A percentile compares a stretch with the other conserved stretches of the same genome.
These are phyloP conservation scores for Clonostachys rosea DNA, from an alignment of 2,329 filamentous ascomycete species.

Conservation along the genomic window DNA sequence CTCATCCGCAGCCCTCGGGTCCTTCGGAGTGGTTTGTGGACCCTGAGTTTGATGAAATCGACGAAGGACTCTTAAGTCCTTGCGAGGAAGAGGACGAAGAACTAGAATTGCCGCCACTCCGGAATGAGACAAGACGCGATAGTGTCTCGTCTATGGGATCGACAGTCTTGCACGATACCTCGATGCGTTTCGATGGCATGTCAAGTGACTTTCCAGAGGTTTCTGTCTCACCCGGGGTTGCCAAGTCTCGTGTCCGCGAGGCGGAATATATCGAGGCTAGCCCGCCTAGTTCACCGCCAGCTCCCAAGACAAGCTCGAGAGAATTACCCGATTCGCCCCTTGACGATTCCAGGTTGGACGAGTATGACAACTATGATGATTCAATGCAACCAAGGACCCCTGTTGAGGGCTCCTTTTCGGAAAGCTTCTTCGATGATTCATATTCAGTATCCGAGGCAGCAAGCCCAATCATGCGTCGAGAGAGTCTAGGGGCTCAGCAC, in stretches of 20 bases:
- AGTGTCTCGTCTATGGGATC: slow-evolving; percentile 30
- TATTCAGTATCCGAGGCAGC: slow-evolving; percentile 21
- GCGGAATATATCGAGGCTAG: slow-evolving; percentile 30
- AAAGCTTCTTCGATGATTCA: slow-evolving; percentile 38
- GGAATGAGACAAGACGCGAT: slow-evolving; percentile 16
- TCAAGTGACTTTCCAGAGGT: slow-evolving; percentile 37
- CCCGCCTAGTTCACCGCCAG: slow-evolving; percentile 43
- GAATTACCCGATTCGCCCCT: slow-evolving; percentile 33
- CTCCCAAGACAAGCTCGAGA: slow-evolving; percentile 8
- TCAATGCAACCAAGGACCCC: slow-evolving; percentile 31
- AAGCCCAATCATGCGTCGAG: slow-evolving; percentile 14
- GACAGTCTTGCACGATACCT: slow-evolving; percentile 27
- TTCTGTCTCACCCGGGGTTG: slow-evolving; percentile 33
- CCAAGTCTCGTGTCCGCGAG: slow-evolving; percentile 19
- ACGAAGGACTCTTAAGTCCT: not conserved
- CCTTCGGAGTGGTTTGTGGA: slow-evolving; percentile 1
- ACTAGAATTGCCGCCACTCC: slow-evolving; percentile 26
- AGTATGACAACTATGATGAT: slow-evolving; percentile 30
- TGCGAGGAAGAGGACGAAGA: slow-evolving; percentile 19
- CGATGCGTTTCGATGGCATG: slow-evolving; percentile 29
- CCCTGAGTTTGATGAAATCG: not conserved
- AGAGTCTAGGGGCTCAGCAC: slow-evolving; percentile 54
- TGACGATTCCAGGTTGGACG: slow-evolving; percentile 27
- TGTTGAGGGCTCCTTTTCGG: slow-evolving; percentile 35
- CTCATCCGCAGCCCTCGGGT: not conserved